These are phyloP conservation scores for Fusarium udum DNA, from an alignment of 2,329 filamentous ascomycete species.

Conservation along the genomic window DNA sequence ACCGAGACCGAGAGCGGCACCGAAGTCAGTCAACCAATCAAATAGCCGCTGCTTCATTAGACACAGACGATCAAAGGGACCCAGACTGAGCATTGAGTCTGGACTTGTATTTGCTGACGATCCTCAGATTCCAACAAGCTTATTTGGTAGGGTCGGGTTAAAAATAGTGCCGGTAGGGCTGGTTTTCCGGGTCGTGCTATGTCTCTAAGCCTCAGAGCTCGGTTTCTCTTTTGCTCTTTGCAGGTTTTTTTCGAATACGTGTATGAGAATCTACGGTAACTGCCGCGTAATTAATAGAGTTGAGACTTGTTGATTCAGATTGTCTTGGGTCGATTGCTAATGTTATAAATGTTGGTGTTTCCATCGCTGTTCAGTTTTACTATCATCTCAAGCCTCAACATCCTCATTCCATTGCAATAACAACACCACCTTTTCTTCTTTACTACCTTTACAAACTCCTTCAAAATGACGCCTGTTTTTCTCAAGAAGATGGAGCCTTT, in stretches of 20 bases:
- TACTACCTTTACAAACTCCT: fast-evolving
- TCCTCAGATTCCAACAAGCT: not conserved
- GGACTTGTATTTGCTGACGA: not conserved
- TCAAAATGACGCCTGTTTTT: not conserved
- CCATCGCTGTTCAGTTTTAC: not conserved
- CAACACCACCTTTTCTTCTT: not conserved
- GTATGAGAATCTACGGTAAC: not conserved
- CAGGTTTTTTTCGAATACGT: not conserved
- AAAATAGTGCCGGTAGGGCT: not conserved
- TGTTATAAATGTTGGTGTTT: not conserved
- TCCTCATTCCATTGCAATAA: not conserved
- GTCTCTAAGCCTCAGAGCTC: constrained; percentile 6
- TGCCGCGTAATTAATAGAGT: not conserved
- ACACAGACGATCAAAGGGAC: not conserved
- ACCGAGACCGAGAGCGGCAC: constrained; percentile 4
- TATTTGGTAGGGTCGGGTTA: not conserved
- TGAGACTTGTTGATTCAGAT: not conserved
- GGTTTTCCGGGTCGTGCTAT: not conserved
- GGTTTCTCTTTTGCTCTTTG: not conserved
- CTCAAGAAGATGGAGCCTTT: not conserved
- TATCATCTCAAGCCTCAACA: not conserved
- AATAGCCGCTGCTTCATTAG: too few species aligned
- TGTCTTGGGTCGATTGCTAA: not conserved
- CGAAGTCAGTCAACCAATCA: not conserved
- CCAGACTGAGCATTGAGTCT: not conserved